A percentile compares a stretch with the other conserved stretches of the same genome.
These are phyloP conservation scores for Blastomyces silverae DNA, from an alignment of 2,329 filamentous ascomycete genomes.

Conservation along the genomic window DNA sequence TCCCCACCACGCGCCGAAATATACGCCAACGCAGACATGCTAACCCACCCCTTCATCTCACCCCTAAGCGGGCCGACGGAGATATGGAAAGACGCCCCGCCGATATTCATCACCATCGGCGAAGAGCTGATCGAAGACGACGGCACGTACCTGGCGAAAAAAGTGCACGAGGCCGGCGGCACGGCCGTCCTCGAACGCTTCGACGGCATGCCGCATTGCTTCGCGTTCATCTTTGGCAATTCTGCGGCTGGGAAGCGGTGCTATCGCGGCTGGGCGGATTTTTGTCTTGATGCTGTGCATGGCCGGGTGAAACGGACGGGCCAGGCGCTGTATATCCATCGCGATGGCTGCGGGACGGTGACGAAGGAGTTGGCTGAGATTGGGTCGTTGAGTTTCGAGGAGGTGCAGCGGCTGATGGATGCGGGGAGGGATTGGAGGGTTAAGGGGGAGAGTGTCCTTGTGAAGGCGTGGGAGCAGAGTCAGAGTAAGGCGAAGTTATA, in stretches of 20 bases:
- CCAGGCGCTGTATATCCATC: conserved; percentile 29
- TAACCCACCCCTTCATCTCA: conserved; percentile 39
- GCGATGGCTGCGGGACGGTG: conserved; percentile 26
- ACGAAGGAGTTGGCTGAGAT: conserved; percentile 33
- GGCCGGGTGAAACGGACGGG: conserved; percentile 25
- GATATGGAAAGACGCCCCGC: conserved; percentile 39
- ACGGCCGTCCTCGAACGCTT: conserved; percentile 37
- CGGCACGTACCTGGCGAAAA: conserved; percentile 35
- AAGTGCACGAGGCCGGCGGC: conserved; percentile 35
- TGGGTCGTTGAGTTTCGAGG: conserved; percentile 32
- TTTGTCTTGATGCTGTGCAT: conserved; percentile 38
- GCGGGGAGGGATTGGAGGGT: conserved; percentile 30
- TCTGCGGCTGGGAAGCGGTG: conserved; percentile 47
- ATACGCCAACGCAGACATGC: conserved; percentile 35
- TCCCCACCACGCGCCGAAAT: conserved; percentile 40
- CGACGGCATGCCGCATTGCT: conserved; percentile 45
- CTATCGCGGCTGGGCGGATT: conserved; percentile 51
- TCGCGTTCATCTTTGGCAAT: conserved; percentile 52
- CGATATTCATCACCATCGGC: conserved; percentile 38
- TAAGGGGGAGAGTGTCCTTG: conserved; percentile 32
- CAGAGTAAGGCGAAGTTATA: conserved; percentile 28
- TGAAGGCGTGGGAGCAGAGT: conserved; percentile 29
- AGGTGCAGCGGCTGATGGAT: conserved; percentile 30
- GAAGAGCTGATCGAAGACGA: conserved; percentile 42
- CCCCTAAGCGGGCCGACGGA: conserved; percentile 33